Percentiles rank a stretch among this genome's conserved stretches.
These are phyloP conservation scores for Lactarius vividus DNA, from an alignment of 768 basidiomycete genomes.

Conservation along the genomic window DNA sequence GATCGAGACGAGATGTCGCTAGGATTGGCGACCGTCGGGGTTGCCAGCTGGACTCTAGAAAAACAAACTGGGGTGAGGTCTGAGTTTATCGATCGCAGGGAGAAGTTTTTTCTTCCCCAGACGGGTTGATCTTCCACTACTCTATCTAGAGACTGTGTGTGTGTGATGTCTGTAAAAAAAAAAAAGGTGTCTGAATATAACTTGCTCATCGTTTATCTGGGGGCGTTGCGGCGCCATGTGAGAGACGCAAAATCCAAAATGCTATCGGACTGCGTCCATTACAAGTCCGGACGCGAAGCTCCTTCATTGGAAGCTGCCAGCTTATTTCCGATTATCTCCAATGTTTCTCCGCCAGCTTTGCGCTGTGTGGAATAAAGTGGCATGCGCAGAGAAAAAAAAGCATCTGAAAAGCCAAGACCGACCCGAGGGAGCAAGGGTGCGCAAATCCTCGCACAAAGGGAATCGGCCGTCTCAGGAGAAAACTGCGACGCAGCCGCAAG, in stretches of 20 bases:
- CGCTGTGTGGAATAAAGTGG: neutral
- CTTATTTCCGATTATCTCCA: conserved; percentile 1
- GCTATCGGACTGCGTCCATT: neutral
- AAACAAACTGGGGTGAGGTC: neutral
- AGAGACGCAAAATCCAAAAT: neutral
- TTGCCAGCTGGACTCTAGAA: neutral
- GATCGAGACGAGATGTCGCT: neutral
- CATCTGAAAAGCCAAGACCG: neutral
- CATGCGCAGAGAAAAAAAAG: neutral
- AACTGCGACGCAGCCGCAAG: neutral
- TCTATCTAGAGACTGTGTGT: no score
- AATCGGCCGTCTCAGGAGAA: neutral
- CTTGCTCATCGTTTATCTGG: neutral
- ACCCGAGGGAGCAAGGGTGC: neutral
- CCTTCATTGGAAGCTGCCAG: neutral
- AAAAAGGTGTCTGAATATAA: neutral
- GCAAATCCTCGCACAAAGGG: neutral
- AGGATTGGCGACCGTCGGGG: neutral
- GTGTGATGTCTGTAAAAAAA: no score
- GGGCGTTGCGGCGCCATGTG: neutral
- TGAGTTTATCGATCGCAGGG: neutral
- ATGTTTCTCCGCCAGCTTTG: neutral
- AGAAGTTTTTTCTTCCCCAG: neutral
- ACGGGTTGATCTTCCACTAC: neutral
- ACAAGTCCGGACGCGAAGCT: neutral